Conservation (phyloP, 108 stramenopile species). For the Discostella pseudostelligera region DNA sequence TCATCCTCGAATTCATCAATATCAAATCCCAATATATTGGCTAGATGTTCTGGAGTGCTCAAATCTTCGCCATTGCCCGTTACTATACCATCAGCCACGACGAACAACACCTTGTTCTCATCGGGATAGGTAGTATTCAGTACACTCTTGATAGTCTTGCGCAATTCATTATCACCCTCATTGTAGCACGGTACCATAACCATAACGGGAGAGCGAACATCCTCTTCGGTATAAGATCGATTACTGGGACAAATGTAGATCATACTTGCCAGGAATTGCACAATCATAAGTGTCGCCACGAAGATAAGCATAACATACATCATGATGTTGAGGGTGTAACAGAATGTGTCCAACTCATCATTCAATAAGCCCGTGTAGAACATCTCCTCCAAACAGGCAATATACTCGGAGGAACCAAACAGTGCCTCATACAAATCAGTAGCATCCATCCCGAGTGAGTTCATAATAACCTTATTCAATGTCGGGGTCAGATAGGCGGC, state of each 20-base stretch:
- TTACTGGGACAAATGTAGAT: constrained; percentile 33
- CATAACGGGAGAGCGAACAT: constrained; percentile 44
- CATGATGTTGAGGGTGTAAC: constrained; percentile 38
- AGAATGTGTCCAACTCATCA: constrained; percentile 33
- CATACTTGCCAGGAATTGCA: constrained; percentile 46
- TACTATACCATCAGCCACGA: constrained; percentile 60
- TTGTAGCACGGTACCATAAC: constrained; percentile 64
- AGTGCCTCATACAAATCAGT: constrained; percentile 40
- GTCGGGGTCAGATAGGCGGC: constrained; percentile 37
- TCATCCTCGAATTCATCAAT: constrained; percentile 54
- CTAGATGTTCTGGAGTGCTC: constrained; percentile 49
- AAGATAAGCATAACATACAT: constrained; percentile 48
- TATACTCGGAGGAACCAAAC: constrained; percentile 32
- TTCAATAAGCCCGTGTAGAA: constrained; percentile 42
- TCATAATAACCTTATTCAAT: constrained; percentile 43
- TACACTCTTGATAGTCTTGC: constrained; percentile 59
- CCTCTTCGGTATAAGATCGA: constrained; percentile 37
- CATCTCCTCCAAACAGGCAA: constrained; percentile 45
- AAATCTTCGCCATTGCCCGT: constrained; percentile 52
- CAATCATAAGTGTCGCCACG: constrained; percentile 39
- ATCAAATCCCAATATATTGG: constrained; percentile 56
- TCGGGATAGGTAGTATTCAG: constrained; percentile 53
- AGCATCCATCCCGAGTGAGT: constrained; percentile 30
- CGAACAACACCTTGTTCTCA: constrained; percentile 57
- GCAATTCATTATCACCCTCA: constrained; percentile 59